Conservation (phyloP, 768 basidiomycete genomes). For the Coprinopsis sp. region DNA sequence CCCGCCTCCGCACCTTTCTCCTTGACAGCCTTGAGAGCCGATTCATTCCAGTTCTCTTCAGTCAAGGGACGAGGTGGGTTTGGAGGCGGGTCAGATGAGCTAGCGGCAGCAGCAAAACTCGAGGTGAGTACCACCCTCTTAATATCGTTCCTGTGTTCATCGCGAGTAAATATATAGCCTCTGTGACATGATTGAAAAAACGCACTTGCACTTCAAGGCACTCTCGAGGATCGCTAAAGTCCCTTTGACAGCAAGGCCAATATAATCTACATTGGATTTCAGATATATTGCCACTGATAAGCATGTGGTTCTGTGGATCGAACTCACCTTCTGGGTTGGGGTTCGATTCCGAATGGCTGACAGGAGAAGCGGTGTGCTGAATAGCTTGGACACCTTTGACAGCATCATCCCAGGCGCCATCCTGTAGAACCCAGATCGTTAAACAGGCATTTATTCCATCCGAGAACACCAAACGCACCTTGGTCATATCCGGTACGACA, state of each 20-base stretch:
- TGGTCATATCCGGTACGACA: background rate
- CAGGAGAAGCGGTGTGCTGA: constrained; percentile 63
- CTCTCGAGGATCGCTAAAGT: constrained; percentile 59
- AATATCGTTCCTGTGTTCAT: constrained; percentile 37
- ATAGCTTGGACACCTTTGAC: constrained; percentile 72
- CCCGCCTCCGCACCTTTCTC: constrained; percentile 43
- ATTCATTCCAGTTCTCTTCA: constrained; percentile 60
- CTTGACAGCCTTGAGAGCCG: constrained; percentile 37
- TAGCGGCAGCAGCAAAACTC: constrained; percentile 47
- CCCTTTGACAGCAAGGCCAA: constrained; percentile 67
- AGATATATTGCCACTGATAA: background rate
- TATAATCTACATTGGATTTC: constrained; percentile 43
- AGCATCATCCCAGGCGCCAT: constrained; percentile 71
- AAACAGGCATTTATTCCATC: background rate
- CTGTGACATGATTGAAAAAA: background rate
- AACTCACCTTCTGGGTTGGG: constrained; percentile 10
- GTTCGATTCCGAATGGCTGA: constrained; percentile 40
- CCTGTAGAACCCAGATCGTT: constrained; percentile 27
- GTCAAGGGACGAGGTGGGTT: no score
- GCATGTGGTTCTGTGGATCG: background rate
- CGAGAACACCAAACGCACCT: background rate
- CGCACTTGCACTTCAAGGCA: constrained; percentile 47
- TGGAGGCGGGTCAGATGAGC: constrained; percentile 18
- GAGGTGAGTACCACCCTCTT: constrained; percentile 68
- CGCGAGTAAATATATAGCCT: background rate